Conservation (phyloP, 768 basidiomycete species). For the Leccinum fibrillosum region DNA sequence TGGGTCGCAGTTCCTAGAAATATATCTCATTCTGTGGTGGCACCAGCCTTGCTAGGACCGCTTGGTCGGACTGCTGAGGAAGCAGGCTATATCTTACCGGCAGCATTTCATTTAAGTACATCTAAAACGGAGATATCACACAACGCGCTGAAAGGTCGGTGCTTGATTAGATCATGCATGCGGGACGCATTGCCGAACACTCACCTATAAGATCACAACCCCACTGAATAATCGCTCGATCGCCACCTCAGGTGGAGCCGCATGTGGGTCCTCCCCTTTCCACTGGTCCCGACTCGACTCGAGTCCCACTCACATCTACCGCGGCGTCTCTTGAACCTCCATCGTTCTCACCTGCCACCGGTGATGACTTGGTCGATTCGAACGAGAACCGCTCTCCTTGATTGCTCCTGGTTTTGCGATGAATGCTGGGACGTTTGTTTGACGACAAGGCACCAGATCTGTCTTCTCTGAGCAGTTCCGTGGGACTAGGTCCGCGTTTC, state of each 20-base stretch:
- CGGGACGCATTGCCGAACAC: not conserved
- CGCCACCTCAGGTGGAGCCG: slow-evolving; percentile 11
- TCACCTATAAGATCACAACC: slow-evolving; percentile 13
- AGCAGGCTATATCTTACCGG: not conserved
- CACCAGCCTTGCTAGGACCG: not conserved
- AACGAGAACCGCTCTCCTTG: slow-evolving; percentile 13
- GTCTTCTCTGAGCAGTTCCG: slow-evolving; percentile 62
- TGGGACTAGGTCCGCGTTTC: slow-evolving; percentile 71
- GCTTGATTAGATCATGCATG: slow-evolving; percentile 8
- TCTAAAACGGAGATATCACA: slow-evolving; percentile 10
- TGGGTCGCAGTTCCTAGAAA: not conserved
- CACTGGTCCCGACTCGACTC: slow-evolving; percentile 2
- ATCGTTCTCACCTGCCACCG: slow-evolving; percentile 7
- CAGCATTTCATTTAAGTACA: slow-evolving; percentile 1
- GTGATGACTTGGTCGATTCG: slow-evolving; percentile 8
- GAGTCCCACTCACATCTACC: slow-evolving; percentile 1
- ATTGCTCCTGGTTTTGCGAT: slow-evolving; percentile 35
- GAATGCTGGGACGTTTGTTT: slow-evolving; percentile 67
- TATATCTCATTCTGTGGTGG: slow-evolving; percentile 2
- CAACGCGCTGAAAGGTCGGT: slow-evolving; percentile 1
- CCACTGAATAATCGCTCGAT: slow-evolving; percentile 4
- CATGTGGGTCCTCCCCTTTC: slow-evolving; percentile 7
- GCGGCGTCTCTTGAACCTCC: slow-evolving; percentile 2
- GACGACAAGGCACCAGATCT: slow-evolving; percentile 52
- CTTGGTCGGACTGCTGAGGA: not conserved